Evolutionary conservation across 176 grass and related monocot genomes (phyloP).

Genomic region (Juncus inflexus): DNA sequence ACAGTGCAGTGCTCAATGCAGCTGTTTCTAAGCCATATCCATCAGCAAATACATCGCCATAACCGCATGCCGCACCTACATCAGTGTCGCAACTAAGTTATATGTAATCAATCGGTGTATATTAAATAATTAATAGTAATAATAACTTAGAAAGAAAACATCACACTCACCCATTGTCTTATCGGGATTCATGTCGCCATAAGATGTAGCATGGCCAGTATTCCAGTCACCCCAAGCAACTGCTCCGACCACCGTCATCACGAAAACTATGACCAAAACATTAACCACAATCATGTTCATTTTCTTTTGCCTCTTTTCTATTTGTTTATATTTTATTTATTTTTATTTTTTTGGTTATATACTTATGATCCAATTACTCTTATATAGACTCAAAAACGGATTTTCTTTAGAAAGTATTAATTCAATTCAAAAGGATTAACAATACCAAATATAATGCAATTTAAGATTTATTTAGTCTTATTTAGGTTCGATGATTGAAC

Average conservation of each 20-base stretch:
- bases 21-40: conserved; percentile 35
- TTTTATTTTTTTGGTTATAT: conserved; percentile 2
- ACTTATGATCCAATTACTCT: background rate
- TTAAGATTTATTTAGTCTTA: no score
- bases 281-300: background rate
- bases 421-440: background rate
- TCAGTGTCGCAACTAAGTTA: background rate
- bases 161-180: no score
- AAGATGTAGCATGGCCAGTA: conserved; percentile 34
- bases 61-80: conserved; percentile 30
- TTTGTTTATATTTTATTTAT: no score
- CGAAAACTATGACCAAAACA: conserved; percentile 12
- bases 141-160: no score
- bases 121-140: no score
- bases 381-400: conserved; percentile 12
- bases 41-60: conserved; percentile 28
- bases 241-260: background rate
- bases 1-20: conserved; percentile 34
- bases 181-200: conserved; percentile 31
- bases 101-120: no score
- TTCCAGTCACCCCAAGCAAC: conserved; percentile 20
- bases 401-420: no score
- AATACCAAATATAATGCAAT: no score
- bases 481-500: no score
- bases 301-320: background rate